Percentiles rank a stretch among this genome's conserved stretches.
These are phyloP conservation scores for Novymonas esmeraldas DNA, from an alignment of 208 protist species.

Conservation along the genomic window DNA sequence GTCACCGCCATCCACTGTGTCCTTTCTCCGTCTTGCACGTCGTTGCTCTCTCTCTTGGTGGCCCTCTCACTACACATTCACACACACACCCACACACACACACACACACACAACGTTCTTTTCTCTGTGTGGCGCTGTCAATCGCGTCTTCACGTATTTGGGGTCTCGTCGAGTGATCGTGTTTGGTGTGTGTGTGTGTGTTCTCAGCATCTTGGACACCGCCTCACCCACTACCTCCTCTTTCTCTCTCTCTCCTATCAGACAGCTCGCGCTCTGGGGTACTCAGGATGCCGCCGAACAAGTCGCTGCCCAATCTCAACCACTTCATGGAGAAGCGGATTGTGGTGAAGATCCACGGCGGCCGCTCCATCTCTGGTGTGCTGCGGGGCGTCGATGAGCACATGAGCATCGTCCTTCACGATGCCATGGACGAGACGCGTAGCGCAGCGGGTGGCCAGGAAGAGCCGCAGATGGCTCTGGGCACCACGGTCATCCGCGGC, in stretches of 20 bases:
- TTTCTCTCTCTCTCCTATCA: neutral
- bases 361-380: slow-evolving; percentile 93
- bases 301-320: slow-evolving; percentile 87
- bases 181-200: neutral
- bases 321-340: slow-evolving; percentile 96
- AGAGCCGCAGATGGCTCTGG: slow-evolving; percentile 80
- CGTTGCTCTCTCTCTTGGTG: slow-evolving; percentile 1
- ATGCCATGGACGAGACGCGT: slow-evolving; percentile 94
- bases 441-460: slow-evolving; percentile 19
- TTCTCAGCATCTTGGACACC: neutral
- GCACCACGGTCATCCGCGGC: slow-evolving; percentile 90
- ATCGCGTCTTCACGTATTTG: too few relatives aligned
- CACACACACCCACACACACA: neutral
- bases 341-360: slow-evolving; percentile 95
- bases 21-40: neutral
- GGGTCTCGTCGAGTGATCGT: neutral
- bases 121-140: neutral
- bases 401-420: slow-evolving; percentile 97
- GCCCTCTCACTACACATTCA: neutral
- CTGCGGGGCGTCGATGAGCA: slow-evolving; percentile 97
- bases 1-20: neutral
- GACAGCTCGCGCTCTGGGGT: neutral
- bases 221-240: neutral
- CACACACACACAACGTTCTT: neutral
- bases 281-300: slow-evolving; percentile 32